Base-by-base conservation (phyloP, 2,329 filamentous ascomycete genomes). In the Sphaerostilbella broomeana region DNA sequence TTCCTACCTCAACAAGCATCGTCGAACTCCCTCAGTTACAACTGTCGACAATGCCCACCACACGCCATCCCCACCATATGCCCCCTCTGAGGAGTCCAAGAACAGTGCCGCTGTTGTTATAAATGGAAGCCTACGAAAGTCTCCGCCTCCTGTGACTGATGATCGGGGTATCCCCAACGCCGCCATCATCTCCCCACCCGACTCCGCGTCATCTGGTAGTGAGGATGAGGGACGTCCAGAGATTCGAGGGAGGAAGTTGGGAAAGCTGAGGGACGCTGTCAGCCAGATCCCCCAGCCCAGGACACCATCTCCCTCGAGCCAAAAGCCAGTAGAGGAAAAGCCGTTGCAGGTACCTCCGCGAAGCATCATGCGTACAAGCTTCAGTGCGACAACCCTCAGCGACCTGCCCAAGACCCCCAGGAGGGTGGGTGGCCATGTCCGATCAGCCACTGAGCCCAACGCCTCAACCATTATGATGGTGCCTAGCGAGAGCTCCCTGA, bases 131-230 rank as follows among this genome's bases (percentile, higher is more conserved):
- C 68, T 94, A 46, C 79, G 86, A 52, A 85, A 89, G 60, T 94
- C 88, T 33, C 86, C 87, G 12, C 82, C 86, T n/a, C 86, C 87
- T 13, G 64, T 87, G 47, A 86, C 80, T 47, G 79, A 86, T 64
- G 74, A 69, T 18, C 61, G 78, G 44, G 68, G 77, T 47, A 92
- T 95, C 61, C 87, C 88, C 28, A 77, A 79, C 46, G 87, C 86
- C 45, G 88, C 86, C 47, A 78, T 95, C 51, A 85, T 94, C 43
- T 95, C 90, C 1, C 90, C 90, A 24, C 90, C 90, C 8, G 90
- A 95, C 54, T 95, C 89, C 22, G 74, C 76, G 6, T 75, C 77
- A 26, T 84, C 82, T 49, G 89, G 82, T 18, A 88, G 89, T 61
- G 89, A 95, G 58, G 87, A 94, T 51, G 87, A 94, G 54, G 80